Conservation (phyloP, 1,284 basidiomycete genomes). For the Stygiomarasmius scandens region DNA sequence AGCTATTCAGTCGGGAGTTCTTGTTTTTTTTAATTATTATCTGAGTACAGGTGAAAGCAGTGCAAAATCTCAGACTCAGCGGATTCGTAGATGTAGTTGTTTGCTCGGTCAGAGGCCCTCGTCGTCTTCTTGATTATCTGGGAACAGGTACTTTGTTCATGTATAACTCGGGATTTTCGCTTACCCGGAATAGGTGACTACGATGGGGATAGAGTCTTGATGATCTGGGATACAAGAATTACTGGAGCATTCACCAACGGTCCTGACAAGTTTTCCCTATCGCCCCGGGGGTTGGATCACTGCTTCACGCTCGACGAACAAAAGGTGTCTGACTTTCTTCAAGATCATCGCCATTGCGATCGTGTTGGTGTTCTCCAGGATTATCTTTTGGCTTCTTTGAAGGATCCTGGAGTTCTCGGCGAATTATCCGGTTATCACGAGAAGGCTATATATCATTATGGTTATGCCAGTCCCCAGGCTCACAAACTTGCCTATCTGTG, state of each 20-base stretch:
- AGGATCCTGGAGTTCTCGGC: conserved; percentile 36
- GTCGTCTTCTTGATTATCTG: conserved; percentile 42
- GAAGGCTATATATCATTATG: conserved; percentile 28
- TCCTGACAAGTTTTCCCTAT: conserved; percentile 32
- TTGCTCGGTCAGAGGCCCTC: conserved; percentile 38
- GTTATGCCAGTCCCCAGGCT: conserved; percentile 19
- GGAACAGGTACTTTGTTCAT: conserved; percentile 37
- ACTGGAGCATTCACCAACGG: conserved; percentile 36
- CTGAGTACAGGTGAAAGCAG: conserved; percentile 38
- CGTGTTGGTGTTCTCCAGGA: conserved; percentile 30
- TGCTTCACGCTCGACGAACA: conserved; percentile 34
- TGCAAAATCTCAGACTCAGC: conserved; percentile 33
- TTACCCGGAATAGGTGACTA: conserved; percentile 39
- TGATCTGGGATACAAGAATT: conserved; percentile 41
- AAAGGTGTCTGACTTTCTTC: conserved; percentile 29
- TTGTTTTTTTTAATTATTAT: background rate
- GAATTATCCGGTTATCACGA: conserved; percentile 43
- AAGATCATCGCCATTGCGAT: conserved; percentile 18
- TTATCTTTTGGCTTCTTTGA: conserved; percentile 38
- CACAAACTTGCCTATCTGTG: conserved; percentile 22
- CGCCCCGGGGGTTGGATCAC: conserved; percentile 30
- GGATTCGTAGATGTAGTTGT: conserved; percentile 44
- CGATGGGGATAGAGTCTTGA: conserved; percentile 45
- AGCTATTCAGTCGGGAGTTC: background rate
- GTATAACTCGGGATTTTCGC: background rate